Evolutionary conservation across 2,329 filamentous ascomycete genomes (phyloP).

Genomic region (Colletotrichum sp.): DNA sequence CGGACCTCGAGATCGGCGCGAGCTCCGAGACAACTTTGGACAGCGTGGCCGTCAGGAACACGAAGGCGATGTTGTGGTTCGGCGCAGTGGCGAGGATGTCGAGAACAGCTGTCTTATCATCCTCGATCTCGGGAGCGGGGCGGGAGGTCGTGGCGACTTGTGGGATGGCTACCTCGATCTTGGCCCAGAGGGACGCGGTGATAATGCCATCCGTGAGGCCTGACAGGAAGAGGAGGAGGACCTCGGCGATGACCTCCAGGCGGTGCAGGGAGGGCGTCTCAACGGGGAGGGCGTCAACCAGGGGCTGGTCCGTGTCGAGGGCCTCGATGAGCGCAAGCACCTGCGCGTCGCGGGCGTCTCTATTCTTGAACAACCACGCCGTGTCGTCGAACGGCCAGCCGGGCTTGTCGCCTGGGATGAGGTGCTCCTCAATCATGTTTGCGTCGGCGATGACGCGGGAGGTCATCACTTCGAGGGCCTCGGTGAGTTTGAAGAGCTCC

Average conservation of each 20-base stretch:
- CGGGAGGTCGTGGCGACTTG: slow-evolving; percentile 32
- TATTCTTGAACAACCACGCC: slow-evolving; percentile 33
- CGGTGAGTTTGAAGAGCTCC: slow-evolving; percentile 88
- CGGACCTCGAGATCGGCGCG: slow-evolving; percentile 40
- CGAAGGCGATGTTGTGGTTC: slow-evolving; percentile 86
- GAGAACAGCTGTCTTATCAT: slow-evolving; percentile 62
- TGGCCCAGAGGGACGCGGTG: slow-evolving; percentile 71
- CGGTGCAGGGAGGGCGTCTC: slow-evolving; percentile 69
- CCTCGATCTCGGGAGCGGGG: slow-evolving; percentile 32
- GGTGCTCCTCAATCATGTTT: slow-evolving; percentile 62
- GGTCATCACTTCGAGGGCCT: slow-evolving; percentile 68
- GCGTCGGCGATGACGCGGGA: slow-evolving; percentile 65
- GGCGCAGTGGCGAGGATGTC: slow-evolving; percentile 76
- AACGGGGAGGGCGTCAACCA: slow-evolving; percentile 66
- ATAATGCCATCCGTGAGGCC: slow-evolving; percentile 83
- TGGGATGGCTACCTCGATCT: slow-evolving; percentile 64
- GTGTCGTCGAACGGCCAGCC: slow-evolving; percentile 66
- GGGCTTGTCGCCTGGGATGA: slow-evolving; percentile 53
- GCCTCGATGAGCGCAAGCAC: slow-evolving; percentile 61
- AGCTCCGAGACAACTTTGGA: slow-evolving; percentile 56
- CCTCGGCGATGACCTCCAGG: slow-evolving; percentile 76
- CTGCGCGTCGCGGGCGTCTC: slow-evolving; percentile 29
- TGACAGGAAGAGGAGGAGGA: slow-evolving; percentile 75
- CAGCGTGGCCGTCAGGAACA: slow-evolving; percentile 83
- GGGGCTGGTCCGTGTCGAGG: slow-evolving; percentile 71